Percentiles rank a stretch among this genome's conserved stretches.
Evolutionary conservation across 371 early-diverging fungal genomes (phyloP).

Genomic region (Zychaea mexicana): DNA sequence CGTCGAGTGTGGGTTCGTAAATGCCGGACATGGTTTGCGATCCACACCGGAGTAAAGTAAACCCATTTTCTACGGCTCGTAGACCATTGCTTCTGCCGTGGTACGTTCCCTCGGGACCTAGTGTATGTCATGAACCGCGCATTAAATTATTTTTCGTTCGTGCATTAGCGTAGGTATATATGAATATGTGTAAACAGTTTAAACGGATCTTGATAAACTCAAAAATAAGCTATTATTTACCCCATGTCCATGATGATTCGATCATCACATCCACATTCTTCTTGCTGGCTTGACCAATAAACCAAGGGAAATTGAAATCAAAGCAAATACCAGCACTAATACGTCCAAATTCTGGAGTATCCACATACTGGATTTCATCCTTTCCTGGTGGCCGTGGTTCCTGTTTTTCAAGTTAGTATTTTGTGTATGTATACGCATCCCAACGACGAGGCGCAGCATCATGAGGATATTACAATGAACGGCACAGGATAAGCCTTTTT

Average conservation of each 20-base stretch:
- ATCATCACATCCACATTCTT: conserved; percentile 53
- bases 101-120: conserved; percentile 53
- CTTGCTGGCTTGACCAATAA: conserved; percentile 52
- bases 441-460: neutral
- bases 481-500: conserved; percentile 60
- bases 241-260: conserved; percentile 63
- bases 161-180: neutral
- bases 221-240: conserved; percentile 25
- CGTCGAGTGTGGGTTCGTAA: conserved; percentile 44
- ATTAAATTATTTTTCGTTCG: conserved; percentile 41
- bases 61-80: conserved; percentile 59
- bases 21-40: conserved; percentile 57
- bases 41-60: conserved; percentile 54
- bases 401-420: conserved; percentile 6
- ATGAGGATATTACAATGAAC: conserved; percentile 25
- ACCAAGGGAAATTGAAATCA: conserved; percentile 53
- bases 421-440: neutral
- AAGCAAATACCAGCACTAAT: conserved; percentile 59
- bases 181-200: neutral
- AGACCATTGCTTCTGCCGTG: conserved; percentile 46
- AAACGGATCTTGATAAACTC: too few relatives aligned
- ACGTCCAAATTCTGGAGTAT: conserved; percentile 53
- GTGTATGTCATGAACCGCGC: conserved; percentile 57
- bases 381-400: conserved; percentile 44
- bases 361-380: conserved; percentile 38